Evolutionary conservation across 805 yeast species (phyloP).

Genomic region (Saccharomycopsis sp.): DNA sequence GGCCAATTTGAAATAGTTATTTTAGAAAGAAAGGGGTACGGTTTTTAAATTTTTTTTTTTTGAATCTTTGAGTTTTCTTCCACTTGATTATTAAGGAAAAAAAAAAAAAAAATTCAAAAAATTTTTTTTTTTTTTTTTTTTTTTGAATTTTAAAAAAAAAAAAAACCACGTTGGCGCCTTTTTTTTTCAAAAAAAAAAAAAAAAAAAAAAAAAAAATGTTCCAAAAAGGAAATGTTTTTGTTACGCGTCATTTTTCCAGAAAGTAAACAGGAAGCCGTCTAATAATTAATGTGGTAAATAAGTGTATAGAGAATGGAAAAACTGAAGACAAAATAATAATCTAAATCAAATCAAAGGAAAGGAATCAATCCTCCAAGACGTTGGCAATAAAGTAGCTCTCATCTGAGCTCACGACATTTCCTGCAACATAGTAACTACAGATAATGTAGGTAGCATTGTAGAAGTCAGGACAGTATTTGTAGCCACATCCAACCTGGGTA

Average conservation of each 20-base stretch:
- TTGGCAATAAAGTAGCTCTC: slow-evolving; percentile 7
- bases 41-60: no score
- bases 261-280: background rate
- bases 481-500: slow-evolving; percentile 67
- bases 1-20: no score
- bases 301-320: background rate
- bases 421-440: slow-evolving; percentile 72
- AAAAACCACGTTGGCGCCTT: background rate
- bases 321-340: background rate
- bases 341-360: background rate
- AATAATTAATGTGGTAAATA: background rate
- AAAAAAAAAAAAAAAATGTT: background rate
- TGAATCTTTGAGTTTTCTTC: no score
- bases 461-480: slow-evolving; percentile 48
- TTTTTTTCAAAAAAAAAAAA: background rate
- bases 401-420: slow-evolving; percentile 50
- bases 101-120: no score
- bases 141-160: no score
- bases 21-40: no score
- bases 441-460: slow-evolving; percentile 51
- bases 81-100: no score
- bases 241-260: background rate
- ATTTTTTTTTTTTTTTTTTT: no score
- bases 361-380: slow-evolving; percentile 2
- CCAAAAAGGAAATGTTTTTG: background rate